Base-by-base conservation (phyloP, 2,329 filamentous ascomycete genomes). In the Alternaria sp. region DNA sequence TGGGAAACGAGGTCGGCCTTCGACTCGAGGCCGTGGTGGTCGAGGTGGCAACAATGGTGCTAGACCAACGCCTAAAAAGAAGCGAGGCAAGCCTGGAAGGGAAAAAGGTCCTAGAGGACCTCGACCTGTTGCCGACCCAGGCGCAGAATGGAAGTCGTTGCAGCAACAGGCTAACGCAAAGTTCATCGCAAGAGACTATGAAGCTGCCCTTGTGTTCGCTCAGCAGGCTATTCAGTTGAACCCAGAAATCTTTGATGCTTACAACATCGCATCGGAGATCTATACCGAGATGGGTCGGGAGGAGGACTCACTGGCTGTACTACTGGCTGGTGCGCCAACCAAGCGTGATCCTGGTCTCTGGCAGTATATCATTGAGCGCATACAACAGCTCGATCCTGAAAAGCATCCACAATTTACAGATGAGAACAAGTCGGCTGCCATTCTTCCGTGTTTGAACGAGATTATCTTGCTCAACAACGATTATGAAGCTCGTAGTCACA, bases 61-160 rank as follows among this genome's bases (percentile, higher is more conserved):
- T 30, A 32, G 51, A 14, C 61, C 72, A n/a, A 68, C 60, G n/a
- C 67, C 69, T 36, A 66, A 64, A 43, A 67, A 63, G 30, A 72
- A 71, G 62, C 54, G 61, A 18, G 69, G 65, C 42, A 70, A 67
- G 12, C 64, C 67, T 49, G 72, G 73, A 48, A 66, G 72, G 47
- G 69, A 69, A 14, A 74, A 70, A 55, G 74, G 75, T n/a, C 71
- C 67, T 34, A 73, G 75, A 67, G 80, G 81, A 16, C 80, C 80
- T 48, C 78, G 79, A 28, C 87, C 88, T 73, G 85, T 87, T 24
- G 88, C 87, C 8, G 89, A 91, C 73, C 89, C 89, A 16, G 87
- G 89, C 44, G 87, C 85, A 41, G 89, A 93, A 67, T 91, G 93
- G 75, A 92, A 89, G 69, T 82, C 86, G 41, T 82, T 89, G 42